phyloP scores from a whole-genome alignment of 140 eudicot species.

The Anethum foeniculum region DNA sequence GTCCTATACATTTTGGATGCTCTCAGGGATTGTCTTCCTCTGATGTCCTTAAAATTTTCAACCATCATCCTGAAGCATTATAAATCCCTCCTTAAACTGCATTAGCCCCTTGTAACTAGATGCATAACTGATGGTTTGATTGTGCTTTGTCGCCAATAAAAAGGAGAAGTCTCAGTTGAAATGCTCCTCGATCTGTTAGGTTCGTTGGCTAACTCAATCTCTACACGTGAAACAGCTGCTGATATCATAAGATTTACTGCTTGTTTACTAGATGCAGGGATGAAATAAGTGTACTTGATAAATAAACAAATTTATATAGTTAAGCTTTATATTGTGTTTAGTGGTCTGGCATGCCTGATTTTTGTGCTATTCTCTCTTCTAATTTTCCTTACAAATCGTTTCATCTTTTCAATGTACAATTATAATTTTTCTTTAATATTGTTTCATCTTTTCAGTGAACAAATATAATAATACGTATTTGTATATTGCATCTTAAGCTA shows the following conservation, averaged over 20 bases:
- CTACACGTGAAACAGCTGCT: slow-evolving; percentile 63
- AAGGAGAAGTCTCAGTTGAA: slow-evolving; percentile 61
- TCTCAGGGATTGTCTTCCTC: slow-evolving; percentile 63
- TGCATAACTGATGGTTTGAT: slow-evolving; percentile 67
- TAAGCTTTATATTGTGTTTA: slow-evolving; percentile 77
- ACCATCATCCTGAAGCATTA: slow-evolving; percentile 59
- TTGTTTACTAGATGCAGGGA: slow-evolving; percentile 76
- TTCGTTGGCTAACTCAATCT: slow-evolving; percentile 47
- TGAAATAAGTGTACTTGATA: slow-evolving; percentile 50
- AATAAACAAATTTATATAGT: slow-evolving; percentile 65
- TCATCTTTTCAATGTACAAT: neutral
- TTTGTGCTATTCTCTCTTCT: neutral
- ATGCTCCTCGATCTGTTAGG: slow-evolving; percentile 61
- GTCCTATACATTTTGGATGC: slow-evolving; percentile 71
- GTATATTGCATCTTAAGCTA: neutral
- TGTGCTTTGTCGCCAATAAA: slow-evolving; percentile 51
- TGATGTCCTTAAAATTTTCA: slow-evolving; percentile 55
- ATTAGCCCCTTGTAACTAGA: slow-evolving; percentile 56
- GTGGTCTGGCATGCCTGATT: slow-evolving; percentile 52
- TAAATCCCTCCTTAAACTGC: slow-evolving; percentile 59
- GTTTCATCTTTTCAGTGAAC: neutral
- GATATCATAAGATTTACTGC: slow-evolving; percentile 82
- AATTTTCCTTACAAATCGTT: neutral
- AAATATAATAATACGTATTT: neutral
- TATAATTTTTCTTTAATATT: neutral